Evolutionary conservation across 148 eudicot genomes (phyloP).

Genomic region (Fagopyrum homotropicum): DNA sequence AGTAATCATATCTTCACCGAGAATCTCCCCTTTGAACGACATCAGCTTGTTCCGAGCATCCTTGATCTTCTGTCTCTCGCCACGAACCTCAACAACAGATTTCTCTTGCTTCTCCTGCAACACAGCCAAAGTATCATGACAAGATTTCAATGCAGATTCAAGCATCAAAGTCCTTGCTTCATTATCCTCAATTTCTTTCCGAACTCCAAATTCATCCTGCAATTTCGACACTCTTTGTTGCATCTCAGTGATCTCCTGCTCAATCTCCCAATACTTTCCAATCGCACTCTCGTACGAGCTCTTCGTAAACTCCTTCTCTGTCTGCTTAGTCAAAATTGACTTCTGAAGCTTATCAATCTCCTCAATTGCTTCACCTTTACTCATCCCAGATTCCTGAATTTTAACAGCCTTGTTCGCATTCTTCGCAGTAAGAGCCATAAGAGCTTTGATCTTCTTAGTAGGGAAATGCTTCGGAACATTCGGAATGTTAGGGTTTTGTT

Average conservation of each 20-base stretch:
- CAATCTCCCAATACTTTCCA: conserved; percentile 71
- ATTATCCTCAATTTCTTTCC: conserved; percentile 60
- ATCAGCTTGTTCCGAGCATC: conserved; percentile 43
- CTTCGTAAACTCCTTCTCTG: conserved; percentile 85
- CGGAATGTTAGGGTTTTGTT: conserved; percentile 30
- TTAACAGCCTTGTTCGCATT: not conserved
- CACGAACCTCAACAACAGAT: conserved; percentile 42
- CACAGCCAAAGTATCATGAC: conserved; percentile 56
- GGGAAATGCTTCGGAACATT: conserved; percentile 51
- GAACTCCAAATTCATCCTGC: conserved; percentile 72
- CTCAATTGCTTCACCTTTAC: conserved; percentile 49
- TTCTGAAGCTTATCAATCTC: conserved; percentile 90
- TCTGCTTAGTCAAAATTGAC: conserved; percentile 65
- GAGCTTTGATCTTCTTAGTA: conserved; percentile 41
- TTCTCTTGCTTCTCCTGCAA: conserved; percentile 72
- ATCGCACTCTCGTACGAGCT: conserved; percentile 81
- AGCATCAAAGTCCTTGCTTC: conserved; percentile 86
- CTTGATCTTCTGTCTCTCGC: conserved; percentile 47
- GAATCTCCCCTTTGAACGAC: conserved; percentile 41
- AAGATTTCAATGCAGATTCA: conserved; percentile 71
- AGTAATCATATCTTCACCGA: conserved; percentile 20
- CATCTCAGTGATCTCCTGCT: conserved; percentile 51
- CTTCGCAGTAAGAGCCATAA: conserved; percentile 43
- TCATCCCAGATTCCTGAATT: conserved; percentile 59
- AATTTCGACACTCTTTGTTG: conserved; percentile 60